A percentile compares a stretch with the other conserved stretches of the same genome.
phyloP scores from a whole-genome alignment of 345 rosid species.

The Salix viminalis region DNA sequence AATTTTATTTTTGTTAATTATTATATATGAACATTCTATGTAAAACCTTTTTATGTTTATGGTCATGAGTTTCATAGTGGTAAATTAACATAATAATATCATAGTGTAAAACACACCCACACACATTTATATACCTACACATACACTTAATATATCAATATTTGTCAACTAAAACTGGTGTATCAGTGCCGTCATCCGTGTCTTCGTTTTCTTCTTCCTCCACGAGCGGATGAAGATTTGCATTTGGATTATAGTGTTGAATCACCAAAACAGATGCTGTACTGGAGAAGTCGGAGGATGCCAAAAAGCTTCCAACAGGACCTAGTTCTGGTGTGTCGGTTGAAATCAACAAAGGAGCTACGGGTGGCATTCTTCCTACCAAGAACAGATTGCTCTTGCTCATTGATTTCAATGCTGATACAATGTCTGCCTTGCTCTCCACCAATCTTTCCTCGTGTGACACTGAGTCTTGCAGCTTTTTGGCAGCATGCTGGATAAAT shows the following conservation, averaged over 20 bases:
- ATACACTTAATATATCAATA: too few species aligned
- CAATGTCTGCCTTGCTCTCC: constrained; percentile 33
- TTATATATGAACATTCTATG: too few species aligned
- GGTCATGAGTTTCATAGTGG: too few species aligned
- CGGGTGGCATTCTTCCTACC: constrained; percentile 40
- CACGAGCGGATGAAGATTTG: not conserved
- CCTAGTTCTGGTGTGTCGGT: constrained; percentile 48
- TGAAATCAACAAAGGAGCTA: constrained; percentile 21
- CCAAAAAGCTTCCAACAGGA: constrained; percentile 40
- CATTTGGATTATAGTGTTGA: constrained; percentile 26
- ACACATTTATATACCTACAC: too few species aligned
- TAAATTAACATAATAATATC: too few species aligned
- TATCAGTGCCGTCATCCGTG: not conserved
- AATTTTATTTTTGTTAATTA: too few species aligned
- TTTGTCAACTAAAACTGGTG: not conserved
- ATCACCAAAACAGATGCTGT: constrained; percentile 45
- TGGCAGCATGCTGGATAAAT: constrained; percentile 14
- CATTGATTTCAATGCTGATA: constrained; percentile 25
- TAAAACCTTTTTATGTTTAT: too few species aligned
- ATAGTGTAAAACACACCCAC: too few species aligned
- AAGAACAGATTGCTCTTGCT: constrained; percentile 37
- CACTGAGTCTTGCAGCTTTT: constrained; percentile 26
- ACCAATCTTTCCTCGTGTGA: constrained; percentile 29
- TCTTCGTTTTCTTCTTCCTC: not conserved
- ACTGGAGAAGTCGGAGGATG: constrained; percentile 40